A percentile compares a stretch with the other conserved stretches of the same genome.
Evolutionary conservation across 129 eudicot genomes (phyloP).

Genomic region (Dittrichia graveolens): DNA sequence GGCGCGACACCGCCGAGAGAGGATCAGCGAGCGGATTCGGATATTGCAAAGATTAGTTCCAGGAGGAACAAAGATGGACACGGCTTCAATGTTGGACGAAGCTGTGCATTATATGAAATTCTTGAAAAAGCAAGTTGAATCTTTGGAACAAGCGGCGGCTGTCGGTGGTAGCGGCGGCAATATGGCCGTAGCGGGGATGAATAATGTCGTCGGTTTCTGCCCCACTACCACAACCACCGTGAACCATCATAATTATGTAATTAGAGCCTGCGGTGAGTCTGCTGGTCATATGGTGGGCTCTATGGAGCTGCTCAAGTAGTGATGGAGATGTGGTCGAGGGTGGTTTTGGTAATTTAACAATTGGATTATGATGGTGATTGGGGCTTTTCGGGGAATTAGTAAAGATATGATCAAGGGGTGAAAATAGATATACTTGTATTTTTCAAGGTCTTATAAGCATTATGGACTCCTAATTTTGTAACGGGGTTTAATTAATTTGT

Average conservation of each 20-base stretch:
- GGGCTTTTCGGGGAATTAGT: conserved; percentile 10
- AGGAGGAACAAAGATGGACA: conserved; percentile 94
- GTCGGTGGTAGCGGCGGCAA: not conserved
- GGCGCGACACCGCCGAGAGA: conserved; percentile 61
- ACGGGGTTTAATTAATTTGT: conserved; percentile 39
- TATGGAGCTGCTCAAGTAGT: conserved; percentile 47
- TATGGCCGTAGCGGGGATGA: conserved; percentile 14
- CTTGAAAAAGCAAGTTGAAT: conserved; percentile 67
- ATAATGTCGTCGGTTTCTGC: conserved; percentile 7
- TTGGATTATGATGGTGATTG: conserved; percentile 20
- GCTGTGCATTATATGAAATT: conserved; percentile 87
- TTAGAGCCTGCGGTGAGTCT: conserved; percentile 43
- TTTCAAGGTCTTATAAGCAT: conserved; percentile 17
- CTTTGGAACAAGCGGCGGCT: conserved; percentile 49
- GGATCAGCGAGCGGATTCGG: conserved; percentile 63
- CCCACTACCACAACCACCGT: conserved; percentile 12
- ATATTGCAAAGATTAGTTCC: conserved; percentile 91
- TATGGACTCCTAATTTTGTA: conserved; percentile 31
- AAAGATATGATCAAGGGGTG: not conserved
- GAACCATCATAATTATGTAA: conserved; percentile 29
- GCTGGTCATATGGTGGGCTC: conserved; percentile 47
- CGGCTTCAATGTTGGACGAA: conserved; percentile 95
- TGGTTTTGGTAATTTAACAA: conserved; percentile 25
- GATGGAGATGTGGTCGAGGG: conserved; percentile 27
- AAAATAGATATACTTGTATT: conserved; percentile 26